Base-by-base conservation (phyloP, 1,139 yeast genomes). In the Hanseniaspora gamundiae region DNA sequence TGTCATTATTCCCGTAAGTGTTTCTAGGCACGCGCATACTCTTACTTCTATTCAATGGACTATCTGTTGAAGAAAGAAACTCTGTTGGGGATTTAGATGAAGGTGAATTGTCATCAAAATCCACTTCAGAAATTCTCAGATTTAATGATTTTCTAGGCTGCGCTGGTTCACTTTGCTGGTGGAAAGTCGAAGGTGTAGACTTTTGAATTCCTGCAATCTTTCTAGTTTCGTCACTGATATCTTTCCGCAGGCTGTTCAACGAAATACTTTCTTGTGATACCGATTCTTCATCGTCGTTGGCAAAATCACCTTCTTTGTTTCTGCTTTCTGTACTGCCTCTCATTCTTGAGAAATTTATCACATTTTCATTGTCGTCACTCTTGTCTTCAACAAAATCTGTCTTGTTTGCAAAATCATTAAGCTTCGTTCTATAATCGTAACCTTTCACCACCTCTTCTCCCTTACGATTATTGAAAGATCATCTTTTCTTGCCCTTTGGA, bases 91-190 rank as follows among this genome's bases (percentile, higher is more conserved):
- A 24, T 7, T 7, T 9, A 24, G 9, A 8, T 28, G n/a, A n/a
- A 8, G 7, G 31, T 17, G 5, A 11, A 13, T 19, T 19, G 3
- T 16, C n/a, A 17, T 33, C 22, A 9, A 33, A 33, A 33, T 33
- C 36, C n/a, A 33, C 36, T 33, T 33, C 36, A 17, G 36, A 33
- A 11, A 33, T 33, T 33, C 36, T 33, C 36, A 33, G 21, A 33
- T 17, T 33, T 19, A 33, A 17, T 3, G 36, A 19, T 33, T 17
- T 33, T 33, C 36, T 33, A 17, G 36, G 36, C 9, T n/a, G 17
- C 17, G 10, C 4, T 17, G 36, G 19, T 4, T 4, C 35, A n/a
- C 9, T 14, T n/a, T 14, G 21, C 5, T 14, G 10, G 21, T 13
- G n/a, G 9, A 17, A 13, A 17, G 36, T 17, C n/a, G n/a, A 9